phyloP scores from a whole-genome alignment of 257 asterid species.

The Solanum lycopersicoides region DNA sequence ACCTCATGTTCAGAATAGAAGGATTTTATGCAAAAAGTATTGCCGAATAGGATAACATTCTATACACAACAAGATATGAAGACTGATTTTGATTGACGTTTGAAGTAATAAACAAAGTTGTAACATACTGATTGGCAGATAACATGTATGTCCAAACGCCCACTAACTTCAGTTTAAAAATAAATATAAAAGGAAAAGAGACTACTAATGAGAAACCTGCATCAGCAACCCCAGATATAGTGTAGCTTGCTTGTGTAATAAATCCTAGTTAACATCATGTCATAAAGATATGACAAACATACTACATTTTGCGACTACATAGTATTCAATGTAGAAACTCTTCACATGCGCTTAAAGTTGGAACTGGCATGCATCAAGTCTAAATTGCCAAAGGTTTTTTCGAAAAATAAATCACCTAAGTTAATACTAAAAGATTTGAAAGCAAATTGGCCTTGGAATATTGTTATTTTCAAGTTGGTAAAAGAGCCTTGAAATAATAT shows the following conservation, averaged over 20 bases:
- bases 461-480: neutral
- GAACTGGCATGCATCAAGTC: neutral
- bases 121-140: neutral
- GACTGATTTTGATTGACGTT: neutral
- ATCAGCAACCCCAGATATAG: neutral
- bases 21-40: neutral
- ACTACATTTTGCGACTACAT: neutral
- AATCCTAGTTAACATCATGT: neutral
- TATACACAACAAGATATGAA: neutral
- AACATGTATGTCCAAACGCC: neutral
- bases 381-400: neutral
- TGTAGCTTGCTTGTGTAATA: neutral
- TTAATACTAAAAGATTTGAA: neutral
- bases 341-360: neutral
- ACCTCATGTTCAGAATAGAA: neutral
- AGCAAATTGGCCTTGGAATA: neutral
- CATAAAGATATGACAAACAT: neutral
- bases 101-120: neutral
- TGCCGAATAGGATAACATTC: neutral
- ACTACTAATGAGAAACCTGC: neutral
- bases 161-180: neutral
- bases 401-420: neutral
- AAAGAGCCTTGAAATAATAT: neutral
- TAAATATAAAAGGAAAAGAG: neutral
- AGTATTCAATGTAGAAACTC: neutral